Conservation (phyloP, 1,139 yeast species). For the Blastobotrys ciferrii region DNA sequence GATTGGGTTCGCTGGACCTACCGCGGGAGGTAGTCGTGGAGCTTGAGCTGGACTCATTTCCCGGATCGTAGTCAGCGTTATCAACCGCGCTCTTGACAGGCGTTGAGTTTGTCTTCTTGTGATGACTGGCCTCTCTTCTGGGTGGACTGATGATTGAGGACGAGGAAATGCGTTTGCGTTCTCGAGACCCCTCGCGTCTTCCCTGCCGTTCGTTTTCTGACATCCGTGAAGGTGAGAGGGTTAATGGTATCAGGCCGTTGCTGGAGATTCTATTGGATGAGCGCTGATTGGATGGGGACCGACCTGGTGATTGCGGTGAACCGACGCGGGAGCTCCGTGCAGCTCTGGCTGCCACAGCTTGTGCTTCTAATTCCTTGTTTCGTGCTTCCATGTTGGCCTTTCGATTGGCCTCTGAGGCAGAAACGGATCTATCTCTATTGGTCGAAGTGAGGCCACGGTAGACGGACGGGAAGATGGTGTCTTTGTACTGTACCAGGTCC, state of each 20-base stretch:
- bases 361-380: slow-evolving; percentile 30
- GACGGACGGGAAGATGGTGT: slow-evolving; percentile 27
- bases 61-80: slow-evolving; percentile 28
- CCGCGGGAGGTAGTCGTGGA: not conserved
- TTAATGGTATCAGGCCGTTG: slow-evolving; percentile 26
- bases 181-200: slow-evolving; percentile 7
- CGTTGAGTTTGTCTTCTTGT: slow-evolving; percentile 20
- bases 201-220: slow-evolving; percentile 1
- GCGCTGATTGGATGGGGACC: slow-evolving; percentile 9
- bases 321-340: slow-evolving; percentile 19
- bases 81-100: slow-evolving; percentile 20
- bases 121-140: slow-evolving; percentile 12
- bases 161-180: slow-evolving; percentile 11
- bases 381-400: slow-evolving; percentile 34
- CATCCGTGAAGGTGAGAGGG: slow-evolving; percentile 25
- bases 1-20: slow-evolving; percentile 1
- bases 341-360: slow-evolving; percentile 16
- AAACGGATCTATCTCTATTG: slow-evolving; percentile 27
- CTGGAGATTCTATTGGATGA: slow-evolving; percentile 14
- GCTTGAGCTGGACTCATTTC: slow-evolving; percentile 7
- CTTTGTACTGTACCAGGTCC: slow-evolving; percentile 30
- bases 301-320: slow-evolving; percentile 19
- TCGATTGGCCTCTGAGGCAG: slow-evolving; percentile 32
- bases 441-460: slow-evolving; percentile 19
- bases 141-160: slow-evolving; percentile 12